Evolutionary conservation across 2,329 filamentous ascomycete genomes (phyloP).

Genomic region (Colletotrichum sp.): DNA sequence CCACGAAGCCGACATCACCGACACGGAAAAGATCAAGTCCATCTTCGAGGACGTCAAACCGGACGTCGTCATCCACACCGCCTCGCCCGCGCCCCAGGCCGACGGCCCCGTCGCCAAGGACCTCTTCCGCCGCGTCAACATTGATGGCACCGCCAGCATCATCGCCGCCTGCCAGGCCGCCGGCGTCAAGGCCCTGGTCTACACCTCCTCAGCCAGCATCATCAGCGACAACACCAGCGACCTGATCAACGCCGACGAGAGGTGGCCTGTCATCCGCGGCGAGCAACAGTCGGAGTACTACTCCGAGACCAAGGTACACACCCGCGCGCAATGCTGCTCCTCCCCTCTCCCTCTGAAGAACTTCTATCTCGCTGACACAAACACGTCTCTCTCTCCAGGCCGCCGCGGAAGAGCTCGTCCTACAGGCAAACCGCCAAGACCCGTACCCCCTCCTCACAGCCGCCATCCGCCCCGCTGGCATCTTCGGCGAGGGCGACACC

Average conservation of each 20-base stretch:
- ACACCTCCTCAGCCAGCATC: constrained; percentile 88
- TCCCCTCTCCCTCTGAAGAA: background rate
- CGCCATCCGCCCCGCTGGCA: constrained; percentile 83
- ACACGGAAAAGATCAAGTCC: constrained; percentile 61
- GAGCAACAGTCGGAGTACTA: constrained; percentile 80
- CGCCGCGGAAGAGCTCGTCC: constrained; percentile 80
- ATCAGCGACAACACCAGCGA: constrained; percentile 82
- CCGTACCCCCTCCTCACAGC: constrained; percentile 70
- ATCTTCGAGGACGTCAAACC: constrained; percentile 73
- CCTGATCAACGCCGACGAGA: constrained; percentile 84
- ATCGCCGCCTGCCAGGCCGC: constrained; percentile 74
- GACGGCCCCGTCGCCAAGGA: constrained; percentile 55
- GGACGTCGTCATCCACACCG: constrained; percentile 90
- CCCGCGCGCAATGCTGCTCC: background rate
- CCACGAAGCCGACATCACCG: constrained; percentile 80
- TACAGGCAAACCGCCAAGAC: constrained; percentile 72
- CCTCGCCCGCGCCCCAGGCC: constrained; percentile 69
- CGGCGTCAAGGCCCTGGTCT: constrained; percentile 83
- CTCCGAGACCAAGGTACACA: constrained; percentile 81
- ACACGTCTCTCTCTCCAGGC: constrained; percentile 50
- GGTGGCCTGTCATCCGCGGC: constrained; percentile 77
- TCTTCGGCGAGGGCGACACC: constrained; percentile 89
- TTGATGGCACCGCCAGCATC: constrained; percentile 82
- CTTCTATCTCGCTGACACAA: background rate
- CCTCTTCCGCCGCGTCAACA: constrained; percentile 82